Evolutionary conservation across 257 asterid species (phyloP), one percentile per base, ranked within the genome.

Genomic region (Plantago major): DNA sequence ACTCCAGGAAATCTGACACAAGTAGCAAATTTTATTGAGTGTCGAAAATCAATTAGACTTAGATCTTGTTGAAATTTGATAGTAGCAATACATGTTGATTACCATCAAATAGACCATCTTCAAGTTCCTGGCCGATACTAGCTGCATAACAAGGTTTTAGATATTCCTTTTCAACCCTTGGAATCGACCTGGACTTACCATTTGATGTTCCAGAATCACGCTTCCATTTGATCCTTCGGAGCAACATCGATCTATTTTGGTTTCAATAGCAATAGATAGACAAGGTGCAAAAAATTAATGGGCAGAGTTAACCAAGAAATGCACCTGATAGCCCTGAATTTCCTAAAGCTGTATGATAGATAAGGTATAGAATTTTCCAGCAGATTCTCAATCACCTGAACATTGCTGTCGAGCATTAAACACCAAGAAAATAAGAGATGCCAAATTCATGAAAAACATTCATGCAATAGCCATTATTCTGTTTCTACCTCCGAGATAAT

Each of bases 51-150:
- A 42, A 67, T 22, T 53, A 11, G 47, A 18, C 42, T 48, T 19
- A 2, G 26, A 22, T 22, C 26, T 22, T 22, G 26, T 22, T 22
- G 26, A 22, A 22, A 22, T 22, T 22, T 22, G 26, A 22, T 22
- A 48, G 19, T 30, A 48, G 9, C 63, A 48, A 43, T 16, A 16
- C 17, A 30, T 26, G 12, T 55, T 9, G 38, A 70, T 74, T 86
- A 93, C 99, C 99, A 76, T 93, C 97, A 63, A 93, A 93, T 37
- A 93, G 93, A 53, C 99, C 96, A 67, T 93, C 99, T 76, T 87
- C 99, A 49, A 89, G 84, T 72, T 89, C 96, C 69, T 80, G 84
- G 63, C 96, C 83, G 43, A 93, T 85, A 68, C 96, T 87, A 46
- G 99, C 95, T 50, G 91, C 68, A 73, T 87, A 93, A 71, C 85